A percentile compares a stretch with the other conserved stretches of the same genome.
phyloP scores from a whole-genome alignment of 768 basidiomycete genomes.

The Pulveroboletus sp. region DNA sequence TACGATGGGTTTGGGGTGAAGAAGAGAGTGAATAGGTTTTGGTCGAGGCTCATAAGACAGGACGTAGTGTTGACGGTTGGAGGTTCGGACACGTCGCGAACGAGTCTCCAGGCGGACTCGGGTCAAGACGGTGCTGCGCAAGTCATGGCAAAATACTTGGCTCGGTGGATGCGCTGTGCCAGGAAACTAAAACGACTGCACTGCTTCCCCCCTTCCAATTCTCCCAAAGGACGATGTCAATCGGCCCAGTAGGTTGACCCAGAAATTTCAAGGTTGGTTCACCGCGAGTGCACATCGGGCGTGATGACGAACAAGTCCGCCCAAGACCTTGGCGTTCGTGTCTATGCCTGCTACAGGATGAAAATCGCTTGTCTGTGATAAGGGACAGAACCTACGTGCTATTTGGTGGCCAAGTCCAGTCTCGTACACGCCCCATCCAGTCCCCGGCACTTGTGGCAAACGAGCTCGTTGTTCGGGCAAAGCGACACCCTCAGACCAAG shows the following conservation, averaged over 20 bases:
- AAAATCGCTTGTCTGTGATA: no score
- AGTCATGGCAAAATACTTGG: not conserved
- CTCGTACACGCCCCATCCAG: no score
- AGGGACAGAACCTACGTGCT: no score
- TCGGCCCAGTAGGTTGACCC: not conserved
- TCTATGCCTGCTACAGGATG: no score
- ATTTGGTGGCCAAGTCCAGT: no score
- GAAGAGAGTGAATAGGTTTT: slow-evolving; percentile 79
- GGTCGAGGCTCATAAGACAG: slow-evolving; percentile 67
- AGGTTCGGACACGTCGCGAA: not conserved
- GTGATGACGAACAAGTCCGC: no score
- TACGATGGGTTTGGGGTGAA: slow-evolving; percentile 57
- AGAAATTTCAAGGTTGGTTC: not conserved
- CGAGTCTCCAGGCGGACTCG: not conserved
- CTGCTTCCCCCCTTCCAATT: not conserved
- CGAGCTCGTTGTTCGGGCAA: no score
- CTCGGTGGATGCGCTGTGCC: no score
- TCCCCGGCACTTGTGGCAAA: no score
- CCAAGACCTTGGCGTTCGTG: no score
- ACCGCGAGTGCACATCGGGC: not conserved
- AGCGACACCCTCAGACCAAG: no score
- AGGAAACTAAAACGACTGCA: not conserved
- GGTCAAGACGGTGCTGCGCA: not conserved
- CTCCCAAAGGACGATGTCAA: no score
- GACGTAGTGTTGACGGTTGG: not conserved